Evolutionary conservation across 768 basidiomycete species (phyloP).

Genomic region (Suillus decipiens): DNA sequence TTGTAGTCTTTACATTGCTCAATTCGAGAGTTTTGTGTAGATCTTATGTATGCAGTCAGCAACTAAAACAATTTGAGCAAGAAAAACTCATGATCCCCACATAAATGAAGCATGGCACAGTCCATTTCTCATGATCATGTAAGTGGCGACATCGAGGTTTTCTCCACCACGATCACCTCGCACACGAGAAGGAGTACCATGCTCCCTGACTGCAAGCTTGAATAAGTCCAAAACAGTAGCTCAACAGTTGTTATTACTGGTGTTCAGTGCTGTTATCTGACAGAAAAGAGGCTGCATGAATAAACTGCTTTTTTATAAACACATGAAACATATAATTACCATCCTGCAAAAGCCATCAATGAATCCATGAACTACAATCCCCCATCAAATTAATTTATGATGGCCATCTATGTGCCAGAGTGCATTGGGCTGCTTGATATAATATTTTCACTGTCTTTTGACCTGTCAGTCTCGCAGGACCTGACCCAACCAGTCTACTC

Average conservation of each 20-base stretch:
- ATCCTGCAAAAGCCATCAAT: not conserved
- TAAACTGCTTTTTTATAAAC: not conserved
- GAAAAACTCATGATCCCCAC: conserved; percentile 29
- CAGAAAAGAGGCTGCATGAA: too few relatives aligned
- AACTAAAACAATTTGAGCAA: not conserved
- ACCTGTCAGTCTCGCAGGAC: not conserved
- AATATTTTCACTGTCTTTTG: not conserved
- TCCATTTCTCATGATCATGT: conserved; percentile 29
- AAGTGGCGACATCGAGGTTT: conserved; percentile 27
- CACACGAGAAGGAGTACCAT: conserved; percentile 25
- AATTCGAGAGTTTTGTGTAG: conserved; percentile 44
- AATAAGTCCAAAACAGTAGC: conserved; percentile 29
- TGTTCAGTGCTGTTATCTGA: conserved; percentile 32
- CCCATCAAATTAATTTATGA: not conserved
- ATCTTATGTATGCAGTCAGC: conserved; percentile 22
- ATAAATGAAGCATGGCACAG: conserved; percentile 25
- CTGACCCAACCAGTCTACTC: not conserved
- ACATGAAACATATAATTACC: not conserved
- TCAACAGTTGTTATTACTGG: conserved; percentile 28
- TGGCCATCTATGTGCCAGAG: not conserved
- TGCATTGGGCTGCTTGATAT: not conserved
- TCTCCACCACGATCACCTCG: conserved; percentile 30
- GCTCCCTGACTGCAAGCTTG: conserved; percentile 12
- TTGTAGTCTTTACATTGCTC: too few relatives aligned
- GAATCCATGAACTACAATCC: conserved; percentile 1